Base-by-base conservation (phyloP, 345 rosid genomes). In the Citropsis articulata region DNA sequence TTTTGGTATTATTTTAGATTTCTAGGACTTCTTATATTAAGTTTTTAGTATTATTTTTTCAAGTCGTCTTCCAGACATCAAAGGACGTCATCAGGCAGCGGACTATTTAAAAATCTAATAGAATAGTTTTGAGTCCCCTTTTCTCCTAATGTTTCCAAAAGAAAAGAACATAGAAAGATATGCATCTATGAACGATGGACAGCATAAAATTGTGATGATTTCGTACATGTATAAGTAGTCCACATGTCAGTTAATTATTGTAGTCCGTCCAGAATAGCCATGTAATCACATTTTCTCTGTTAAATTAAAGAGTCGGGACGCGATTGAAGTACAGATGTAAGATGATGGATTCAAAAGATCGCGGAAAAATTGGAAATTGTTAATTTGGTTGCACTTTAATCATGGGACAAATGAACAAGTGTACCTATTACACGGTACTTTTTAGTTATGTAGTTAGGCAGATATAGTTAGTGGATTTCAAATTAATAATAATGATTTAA, bases 381-480 rank as follows among this genome's bases (percentile, higher is more conserved):
- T 40, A 10, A 61, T 60, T 14, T 7, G 8, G 13, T 61, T 38
- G 56, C 57, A 61, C 56, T 38, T 73, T 8, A 38, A 24, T 56
- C 31, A 13, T 33, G 33, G 35, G 38, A 45, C 12, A 25, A 73
- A 73, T 13, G n/a, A 73, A 53, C 68, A 73, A 18, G 77, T 40
- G 77, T 40, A 9, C 64, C 75, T 38, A 10, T 18, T 21, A 0
- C 35, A 5, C 5, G 3, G 14, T n/a, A 25, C 28, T 18, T 57
- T 36, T 59, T 59, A 22, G 35, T 13, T 35, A n/a, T 14, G 31
- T 24, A 36, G 56, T 59, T 73, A 40, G 77, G 77, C 77, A 61
- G 68, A 73, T 18, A 25, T 59, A 38, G 67, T 60, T 61, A 36
- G 57, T 73, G 68, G 77, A 61, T 4, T 36, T 35, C 50, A n/a